phyloP scores from a whole-genome alignment of 768 basidiomycete genomes.

The Lactarius deliciosus region DNA sequence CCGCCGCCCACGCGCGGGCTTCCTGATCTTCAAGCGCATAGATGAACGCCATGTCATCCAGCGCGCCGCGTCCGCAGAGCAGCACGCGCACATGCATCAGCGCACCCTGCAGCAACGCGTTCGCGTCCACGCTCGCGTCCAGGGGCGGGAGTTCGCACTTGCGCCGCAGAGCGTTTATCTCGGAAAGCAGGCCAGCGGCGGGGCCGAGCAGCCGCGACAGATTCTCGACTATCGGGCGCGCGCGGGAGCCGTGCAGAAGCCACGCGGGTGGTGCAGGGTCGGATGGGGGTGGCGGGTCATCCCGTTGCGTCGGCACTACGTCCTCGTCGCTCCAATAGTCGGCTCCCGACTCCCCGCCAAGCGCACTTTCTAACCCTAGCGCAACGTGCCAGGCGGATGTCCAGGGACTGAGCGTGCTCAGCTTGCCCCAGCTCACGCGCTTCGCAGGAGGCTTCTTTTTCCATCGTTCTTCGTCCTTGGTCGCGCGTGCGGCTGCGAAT shows the following conservation, averaged over 20 bases:
- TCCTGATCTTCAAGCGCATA: conserved; percentile 62
- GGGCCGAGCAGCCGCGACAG: conserved; percentile 42
- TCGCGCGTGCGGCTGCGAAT: conserved; percentile 49
- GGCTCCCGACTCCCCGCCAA: conserved; percentile 10
- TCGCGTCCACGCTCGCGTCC: conserved; percentile 36
- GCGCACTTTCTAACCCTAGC: conserved; percentile 47
- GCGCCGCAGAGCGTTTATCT: conserved; percentile 58
- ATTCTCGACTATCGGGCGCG: conserved; percentile 46
- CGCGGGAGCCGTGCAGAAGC: conserved; percentile 64
- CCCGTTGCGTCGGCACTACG: conserved; percentile 60
- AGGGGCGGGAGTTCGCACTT: conserved; percentile 52
- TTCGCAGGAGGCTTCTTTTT: conserved; percentile 85
- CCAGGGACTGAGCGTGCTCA: conserved; percentile 73
- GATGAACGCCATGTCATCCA: conserved; percentile 71
- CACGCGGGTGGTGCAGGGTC: conserved; percentile 41
- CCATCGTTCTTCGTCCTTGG: conserved; percentile 63
- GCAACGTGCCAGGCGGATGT: conserved; percentile 69
- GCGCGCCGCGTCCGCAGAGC: conserved; percentile 66
- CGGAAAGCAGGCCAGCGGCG: conserved; percentile 46
- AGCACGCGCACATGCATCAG: conserved; percentile 65
- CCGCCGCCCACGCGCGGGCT: conserved; percentile 47
- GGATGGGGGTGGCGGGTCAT: conserved; percentile 31
- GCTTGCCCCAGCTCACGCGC: conserved; percentile 63
- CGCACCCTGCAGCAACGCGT: conserved; percentile 55
- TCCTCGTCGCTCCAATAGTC: conserved; percentile 31